Evolutionary conservation across 805 yeast genomes (phyloP).

Genomic region (Ogataea saltuana): DNA sequence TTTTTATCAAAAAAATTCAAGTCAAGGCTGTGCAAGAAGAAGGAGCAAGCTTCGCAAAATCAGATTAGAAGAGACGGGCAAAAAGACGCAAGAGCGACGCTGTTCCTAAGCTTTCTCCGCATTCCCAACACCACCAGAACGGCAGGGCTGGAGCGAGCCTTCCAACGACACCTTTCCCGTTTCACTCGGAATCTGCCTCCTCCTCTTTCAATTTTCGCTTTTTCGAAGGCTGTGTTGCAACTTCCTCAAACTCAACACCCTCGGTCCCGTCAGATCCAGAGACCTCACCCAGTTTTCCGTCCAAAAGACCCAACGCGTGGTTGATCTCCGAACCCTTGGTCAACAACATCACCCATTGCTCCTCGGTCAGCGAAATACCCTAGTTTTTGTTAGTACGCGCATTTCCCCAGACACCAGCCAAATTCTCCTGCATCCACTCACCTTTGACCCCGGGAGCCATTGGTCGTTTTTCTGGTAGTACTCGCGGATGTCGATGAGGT

Average conservation of each 20-base stretch:
- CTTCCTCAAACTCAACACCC: slow-evolving; percentile 25
- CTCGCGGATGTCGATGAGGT: slow-evolving; percentile 82
- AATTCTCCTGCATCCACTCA: slow-evolving; percentile 30
- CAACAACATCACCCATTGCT: slow-evolving; percentile 51
- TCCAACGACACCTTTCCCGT: too few relatives aligned
- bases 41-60: too few relatives aligned
- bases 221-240: slow-evolving; percentile 16
- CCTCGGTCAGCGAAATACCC: slow-evolving; percentile 62
- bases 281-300: slow-evolving; percentile 15
- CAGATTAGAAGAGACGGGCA: too few relatives aligned
- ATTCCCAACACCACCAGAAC: too few relatives aligned
- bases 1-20: too few relatives aligned
- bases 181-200: not conserved
- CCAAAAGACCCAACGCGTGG: slow-evolving; percentile 44
- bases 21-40: too few relatives aligned
- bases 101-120: too few relatives aligned
- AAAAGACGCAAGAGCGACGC: too few relatives aligned
- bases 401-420: not conserved
- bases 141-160: too few relatives aligned
- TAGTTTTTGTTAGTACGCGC: slow-evolving; percentile 16
- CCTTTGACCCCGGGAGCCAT: slow-evolving; percentile 79
- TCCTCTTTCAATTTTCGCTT: slow-evolving; percentile 10
- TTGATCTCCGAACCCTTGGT: slow-evolving; percentile 48
- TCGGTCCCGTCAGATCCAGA: slow-evolving; percentile 21
- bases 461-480: slow-evolving; percentile 63